phyloP scores from a whole-genome alignment of 1,284 basidiomycete species.

The Ustilago loliicola region DNA sequence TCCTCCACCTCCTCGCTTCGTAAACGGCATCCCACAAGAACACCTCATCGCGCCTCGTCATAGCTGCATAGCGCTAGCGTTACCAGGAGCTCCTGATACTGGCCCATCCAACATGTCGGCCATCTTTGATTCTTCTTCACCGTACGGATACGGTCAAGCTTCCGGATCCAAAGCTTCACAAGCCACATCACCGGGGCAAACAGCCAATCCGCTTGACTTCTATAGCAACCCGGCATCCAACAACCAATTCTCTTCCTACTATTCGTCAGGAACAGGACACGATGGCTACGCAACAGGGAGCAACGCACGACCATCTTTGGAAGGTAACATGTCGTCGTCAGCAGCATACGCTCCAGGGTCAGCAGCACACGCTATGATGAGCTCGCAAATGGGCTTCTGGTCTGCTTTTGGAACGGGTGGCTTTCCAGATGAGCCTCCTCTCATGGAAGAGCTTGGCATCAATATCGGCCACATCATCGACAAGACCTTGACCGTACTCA shows the following conservation, averaged over 20 bases:
- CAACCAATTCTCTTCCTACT: conserved; percentile 46
- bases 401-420: conserved; percentile 69
- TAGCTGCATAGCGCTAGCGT: background rate
- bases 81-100: background rate
- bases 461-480: conserved; percentile 95
- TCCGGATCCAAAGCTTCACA: conserved; percentile 39
- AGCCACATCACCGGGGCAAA: conserved; percentile 28
- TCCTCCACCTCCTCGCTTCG: background rate
- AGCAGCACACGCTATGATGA: conserved; percentile 58
- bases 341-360: conserved; percentile 43
- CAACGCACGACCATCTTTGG: conserved; percentile 53
- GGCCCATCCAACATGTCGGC: conserved; percentile 42
- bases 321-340: conserved; percentile 63
- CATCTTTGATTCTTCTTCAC: conserved; percentile 56
- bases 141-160: conserved; percentile 49
- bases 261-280: conserved; percentile 35
- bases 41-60: background rate
- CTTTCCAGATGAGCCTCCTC: conserved; percentile 67
- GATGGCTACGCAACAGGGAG: conserved; percentile 48
- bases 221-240: conserved; percentile 37
- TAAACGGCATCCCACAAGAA: background rate
- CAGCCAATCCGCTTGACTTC: conserved; percentile 46
- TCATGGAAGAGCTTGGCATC: conserved; percentile 85
- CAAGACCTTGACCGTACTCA: conserved; percentile 94
- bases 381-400: conserved; percentile 64